A percentile compares a stretch with the other conserved stretches of the same genome.
phyloP scores from a whole-genome alignment of 495 filamentous ascomycete species.

The Bombardia bombarda region DNA sequence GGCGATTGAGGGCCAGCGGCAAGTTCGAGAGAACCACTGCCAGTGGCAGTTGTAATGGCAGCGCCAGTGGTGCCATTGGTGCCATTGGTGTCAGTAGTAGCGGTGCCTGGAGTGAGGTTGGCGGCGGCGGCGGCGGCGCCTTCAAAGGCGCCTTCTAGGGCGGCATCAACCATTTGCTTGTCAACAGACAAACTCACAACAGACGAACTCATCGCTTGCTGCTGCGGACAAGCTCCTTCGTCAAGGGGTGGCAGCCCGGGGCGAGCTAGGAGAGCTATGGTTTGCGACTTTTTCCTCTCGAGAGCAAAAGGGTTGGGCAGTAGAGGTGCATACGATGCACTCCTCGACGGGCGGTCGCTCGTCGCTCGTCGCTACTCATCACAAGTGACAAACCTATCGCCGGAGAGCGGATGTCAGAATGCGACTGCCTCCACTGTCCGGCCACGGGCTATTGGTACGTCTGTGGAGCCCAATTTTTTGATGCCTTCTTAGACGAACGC shows the following conservation, averaged over 20 bases:
- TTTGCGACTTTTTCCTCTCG: neutral
- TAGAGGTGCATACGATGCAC: neutral
- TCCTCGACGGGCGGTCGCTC: neutral
- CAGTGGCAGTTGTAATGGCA: neutral
- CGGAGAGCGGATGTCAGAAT: conserved; percentile 5
- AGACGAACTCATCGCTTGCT: conserved; percentile 32
- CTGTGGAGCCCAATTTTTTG: conserved; percentile 10
- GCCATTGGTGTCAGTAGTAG: neutral
- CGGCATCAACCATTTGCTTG: no score
- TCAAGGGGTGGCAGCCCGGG: conserved; percentile 13
- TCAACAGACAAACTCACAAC: no score
- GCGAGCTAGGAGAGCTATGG: neutral
- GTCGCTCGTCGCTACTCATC: no score
- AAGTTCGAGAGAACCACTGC: neutral
- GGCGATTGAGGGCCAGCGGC: no score
- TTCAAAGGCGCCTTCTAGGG: no score
- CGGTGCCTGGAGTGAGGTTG: neutral
- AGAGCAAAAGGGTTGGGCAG: neutral
- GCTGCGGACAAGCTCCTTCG: conserved; percentile 27
- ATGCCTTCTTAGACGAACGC: neutral
- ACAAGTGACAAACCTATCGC: no score
- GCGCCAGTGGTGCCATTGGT: neutral
- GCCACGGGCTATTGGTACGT: no score
- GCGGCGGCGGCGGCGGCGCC: conserved; percentile 10
- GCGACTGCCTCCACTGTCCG: neutral